Base-by-base conservation (phyloP, 768 basidiomycete genomes). In the Psilocybe cyanescens region DNA sequence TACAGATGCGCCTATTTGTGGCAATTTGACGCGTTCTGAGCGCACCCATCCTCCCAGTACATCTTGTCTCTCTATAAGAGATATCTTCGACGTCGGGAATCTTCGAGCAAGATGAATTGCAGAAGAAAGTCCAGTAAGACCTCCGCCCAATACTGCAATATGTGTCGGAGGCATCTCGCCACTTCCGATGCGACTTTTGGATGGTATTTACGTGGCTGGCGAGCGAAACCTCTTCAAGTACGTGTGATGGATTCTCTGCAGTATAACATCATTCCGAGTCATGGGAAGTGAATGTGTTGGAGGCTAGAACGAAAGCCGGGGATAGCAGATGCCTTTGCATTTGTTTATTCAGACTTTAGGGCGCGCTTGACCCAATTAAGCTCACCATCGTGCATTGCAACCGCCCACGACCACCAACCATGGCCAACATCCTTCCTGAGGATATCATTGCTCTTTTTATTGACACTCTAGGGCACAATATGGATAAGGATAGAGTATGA, bases 1-100 rank as follows among this genome's bases (percentile, higher is more conserved):
- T 8, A 95, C 81, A 4, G 74, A 69, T 4, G 46, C 55, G 19
- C 55, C 55, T 4, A 64, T 51, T 33, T 65, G 54, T 4, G 67
- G 69, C 8, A 91, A 65, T 7, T 75, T 65, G 19, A 89, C 79
- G 16, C 82, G 81, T 58, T 86, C 81, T 52, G 84, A 90, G 55
- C 76, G 79, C 0, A 94, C 83, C 96, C 95, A 98, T n/a, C 97
- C 97, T 11, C 97, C 97, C 4, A 90, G 72, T 2, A 86, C 78
- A 1, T 74, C 52, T 7, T 84, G 75, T 63, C 80, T 84, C 67
- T 98, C 95, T 29, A 96, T 64, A 11, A 99, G 68, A 1, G 86
- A 83, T 60, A 97, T 84, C 8, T 74, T 77, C 0, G 83, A 66
- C 8, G 72, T 65, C 0, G 90, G 88, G 64, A 91, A 89, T 5